Conservation (phyloP, 129 eudicot genomes). For the Lactuca saligna region DNA sequence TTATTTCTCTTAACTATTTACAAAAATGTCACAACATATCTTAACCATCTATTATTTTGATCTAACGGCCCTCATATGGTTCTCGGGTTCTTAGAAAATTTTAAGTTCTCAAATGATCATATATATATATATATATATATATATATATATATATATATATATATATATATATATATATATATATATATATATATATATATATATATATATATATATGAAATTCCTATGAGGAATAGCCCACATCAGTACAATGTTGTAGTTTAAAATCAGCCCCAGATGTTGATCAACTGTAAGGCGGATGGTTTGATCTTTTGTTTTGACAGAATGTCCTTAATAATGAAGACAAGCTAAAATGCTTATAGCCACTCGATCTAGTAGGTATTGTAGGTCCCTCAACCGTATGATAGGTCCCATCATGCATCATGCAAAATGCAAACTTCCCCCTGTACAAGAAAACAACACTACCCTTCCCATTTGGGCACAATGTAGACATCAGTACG, state of each 20-base stretch:
- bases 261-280: slow-evolving; percentile 32
- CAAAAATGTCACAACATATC: no score
- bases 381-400: slow-evolving; percentile 31
- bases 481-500: slow-evolving; percentile 27
- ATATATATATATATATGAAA: background rate
- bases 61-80: no score
- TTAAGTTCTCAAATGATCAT: no score
- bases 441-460: slow-evolving; percentile 13
- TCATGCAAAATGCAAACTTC: slow-evolving; percentile 37
- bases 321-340: slow-evolving; percentile 37
- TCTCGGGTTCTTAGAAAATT: no score
- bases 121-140: no score
- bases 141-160: no score
- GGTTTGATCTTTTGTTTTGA: slow-evolving; percentile 20
- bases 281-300: slow-evolving; percentile 38
- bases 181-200: no score
- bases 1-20: no score
- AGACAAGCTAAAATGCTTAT: slow-evolving; percentile 38
- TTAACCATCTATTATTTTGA: no score
- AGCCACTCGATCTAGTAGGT: slow-evolving; percentile 28
- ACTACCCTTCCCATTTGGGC: slow-evolving; percentile 24
- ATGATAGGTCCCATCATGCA: slow-evolving; percentile 38
- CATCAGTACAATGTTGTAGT: slow-evolving; percentile 25
- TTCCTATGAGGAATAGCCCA: slow-evolving; percentile 32
- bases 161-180: no score